A percentile compares a stretch with the other conserved stretches of the same genome.
These are phyloP conservation scores for Pichia membranifaciens DNA, from an alignment of 805 yeast genomes.

Conservation along the genomic window DNA sequence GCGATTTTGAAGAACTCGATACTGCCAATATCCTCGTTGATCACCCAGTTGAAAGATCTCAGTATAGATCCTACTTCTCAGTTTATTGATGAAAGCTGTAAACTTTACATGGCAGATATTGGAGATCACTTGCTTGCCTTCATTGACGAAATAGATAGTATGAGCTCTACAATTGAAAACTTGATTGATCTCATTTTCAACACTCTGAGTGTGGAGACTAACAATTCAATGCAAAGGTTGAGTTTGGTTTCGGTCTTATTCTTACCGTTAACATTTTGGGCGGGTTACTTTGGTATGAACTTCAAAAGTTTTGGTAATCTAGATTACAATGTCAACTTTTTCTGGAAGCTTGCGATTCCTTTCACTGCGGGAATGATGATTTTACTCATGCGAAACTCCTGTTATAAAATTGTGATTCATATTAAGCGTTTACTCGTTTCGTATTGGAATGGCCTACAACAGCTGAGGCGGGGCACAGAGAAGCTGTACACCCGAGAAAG, in stretches of 20 bases:
- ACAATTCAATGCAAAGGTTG: conserved; percentile 48
- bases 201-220: conserved; percentile 50
- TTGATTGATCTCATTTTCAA: conserved; percentile 50
- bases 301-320: conserved; percentile 39
- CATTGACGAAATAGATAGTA: conserved; percentile 48
- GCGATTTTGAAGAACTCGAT: conserved; percentile 42
- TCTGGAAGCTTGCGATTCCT: conserved; percentile 44
- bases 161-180: conserved; percentile 47
- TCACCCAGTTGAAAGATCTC: conserved; percentile 41
- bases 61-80: conserved; percentile 19
- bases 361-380: conserved; percentile 33
- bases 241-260: conserved; percentile 54
- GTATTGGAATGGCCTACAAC: not conserved
- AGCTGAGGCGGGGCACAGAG: too few species aligned
- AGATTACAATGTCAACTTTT: conserved; percentile 34
- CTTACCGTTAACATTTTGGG: conserved; percentile 53
- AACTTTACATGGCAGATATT: conserved; percentile 48
- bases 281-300: conserved; percentile 59
- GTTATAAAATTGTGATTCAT: conserved; percentile 13
- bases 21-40: conserved; percentile 41
- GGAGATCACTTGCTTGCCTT: conserved; percentile 49
- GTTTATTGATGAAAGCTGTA: conserved; percentile 38
- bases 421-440: not conserved
- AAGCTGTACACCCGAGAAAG: not conserved
- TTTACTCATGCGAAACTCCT: conserved; percentile 31